phyloP scores from a whole-genome alignment of 106 monocot genomes.

The Ottelia alismoides region DNA sequence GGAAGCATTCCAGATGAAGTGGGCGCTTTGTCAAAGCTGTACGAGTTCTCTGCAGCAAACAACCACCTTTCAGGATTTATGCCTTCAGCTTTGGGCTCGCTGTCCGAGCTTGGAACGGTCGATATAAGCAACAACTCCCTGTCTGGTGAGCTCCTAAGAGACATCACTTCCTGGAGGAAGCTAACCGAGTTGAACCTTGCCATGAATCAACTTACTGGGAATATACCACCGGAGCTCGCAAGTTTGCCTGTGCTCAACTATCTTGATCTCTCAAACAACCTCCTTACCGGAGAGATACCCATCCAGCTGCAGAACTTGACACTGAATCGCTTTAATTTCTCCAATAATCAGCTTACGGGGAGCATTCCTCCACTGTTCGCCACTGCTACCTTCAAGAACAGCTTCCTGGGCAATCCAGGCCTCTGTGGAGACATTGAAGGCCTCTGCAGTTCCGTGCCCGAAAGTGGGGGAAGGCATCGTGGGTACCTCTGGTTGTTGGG shows the following conservation, averaged over 20 bases:
- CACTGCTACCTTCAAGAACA: slow-evolving; percentile 12
- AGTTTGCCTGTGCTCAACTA: slow-evolving; percentile 5
- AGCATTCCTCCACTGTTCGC: slow-evolving; percentile 25
- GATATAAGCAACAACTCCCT: slow-evolving; percentile 20
- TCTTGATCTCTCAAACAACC: slow-evolving; percentile 29
- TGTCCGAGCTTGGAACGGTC: slow-evolving; percentile 7
- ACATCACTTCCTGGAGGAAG: slow-evolving; percentile 6
- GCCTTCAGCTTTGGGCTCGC: slow-evolving; percentile 1
- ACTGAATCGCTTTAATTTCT: slow-evolving; percentile 37
- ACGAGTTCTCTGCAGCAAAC: slow-evolving; percentile 8
- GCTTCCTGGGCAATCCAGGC: slow-evolving; percentile 44
- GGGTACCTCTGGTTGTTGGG: slow-evolving; percentile 15
- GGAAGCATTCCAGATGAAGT: slow-evolving; percentile 18
- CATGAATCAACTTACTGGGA: slow-evolving; percentile 7
- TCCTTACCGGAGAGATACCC: slow-evolving; percentile 33
- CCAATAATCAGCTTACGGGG: slow-evolving; percentile 33
- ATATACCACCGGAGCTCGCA: slow-evolving; percentile 13
- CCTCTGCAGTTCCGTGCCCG: slow-evolving; percentile 17
- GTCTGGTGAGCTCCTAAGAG: slow-evolving; percentile 15
- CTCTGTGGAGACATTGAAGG: slow-evolving; percentile 23
- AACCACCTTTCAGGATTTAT: slow-evolving; percentile 15
- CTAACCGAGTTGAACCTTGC: slow-evolving; percentile 21
- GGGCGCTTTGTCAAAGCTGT: slow-evolving; percentile 2
- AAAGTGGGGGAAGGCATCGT: background rate
- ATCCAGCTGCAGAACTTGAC: slow-evolving; percentile 27